Percentiles rank a stretch among this genome's conserved stretches.
These are phyloP conservation scores for Candida endomychidarum DNA, from an alignment of 805 yeast genomes.

Conservation along the genomic window DNA sequence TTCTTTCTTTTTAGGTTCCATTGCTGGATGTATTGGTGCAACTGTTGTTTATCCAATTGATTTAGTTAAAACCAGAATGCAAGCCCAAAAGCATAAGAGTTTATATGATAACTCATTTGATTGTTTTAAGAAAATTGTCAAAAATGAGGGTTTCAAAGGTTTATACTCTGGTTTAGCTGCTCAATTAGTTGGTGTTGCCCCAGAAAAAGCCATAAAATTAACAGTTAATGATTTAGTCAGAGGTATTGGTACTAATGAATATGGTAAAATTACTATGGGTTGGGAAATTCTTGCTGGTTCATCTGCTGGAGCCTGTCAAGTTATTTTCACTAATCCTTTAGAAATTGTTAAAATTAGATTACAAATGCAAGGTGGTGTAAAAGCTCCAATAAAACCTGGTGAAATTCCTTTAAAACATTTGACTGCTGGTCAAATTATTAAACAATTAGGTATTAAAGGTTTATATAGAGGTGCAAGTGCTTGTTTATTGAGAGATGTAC, in stretches of 20 bases:
- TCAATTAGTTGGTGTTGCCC: constrained; percentile 95
- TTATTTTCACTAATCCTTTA: constrained; percentile 90
- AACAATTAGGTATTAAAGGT: constrained; percentile 78
- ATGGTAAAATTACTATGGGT: constrained; percentile 42
- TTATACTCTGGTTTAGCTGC: constrained; percentile 92
- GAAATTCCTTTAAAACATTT: constrained; percentile 44
- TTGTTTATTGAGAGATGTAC: constrained; percentile 91
- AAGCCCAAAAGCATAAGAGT: constrained; percentile 77
- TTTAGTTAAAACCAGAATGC: constrained; percentile 94
- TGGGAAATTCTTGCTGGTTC: constrained; percentile 89
- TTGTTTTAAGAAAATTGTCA: constrained; percentile 76
- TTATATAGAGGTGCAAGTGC: constrained; percentile 90
- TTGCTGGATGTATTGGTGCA: constrained; percentile 99
- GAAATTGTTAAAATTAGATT: constrained; percentile 94
- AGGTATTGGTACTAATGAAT: constrained; percentile 56
- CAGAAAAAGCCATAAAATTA: constrained; percentile 95
- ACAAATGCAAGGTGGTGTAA: constrained; percentile 84
- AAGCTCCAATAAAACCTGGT: constrained; percentile 29
- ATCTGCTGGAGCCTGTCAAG: constrained; percentile 95
- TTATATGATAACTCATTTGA: constrained; percentile 80
- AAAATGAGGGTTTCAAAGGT: constrained; percentile 79
- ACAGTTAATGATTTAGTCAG: constrained; percentile 91
- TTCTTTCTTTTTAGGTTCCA: constrained; percentile 85
- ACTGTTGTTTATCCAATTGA: constrained; percentile 96
- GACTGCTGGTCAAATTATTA: constrained; percentile 70